Base-by-base conservation (phyloP, 164 flowering plant species). In the Taxillus chinensis region DNA sequence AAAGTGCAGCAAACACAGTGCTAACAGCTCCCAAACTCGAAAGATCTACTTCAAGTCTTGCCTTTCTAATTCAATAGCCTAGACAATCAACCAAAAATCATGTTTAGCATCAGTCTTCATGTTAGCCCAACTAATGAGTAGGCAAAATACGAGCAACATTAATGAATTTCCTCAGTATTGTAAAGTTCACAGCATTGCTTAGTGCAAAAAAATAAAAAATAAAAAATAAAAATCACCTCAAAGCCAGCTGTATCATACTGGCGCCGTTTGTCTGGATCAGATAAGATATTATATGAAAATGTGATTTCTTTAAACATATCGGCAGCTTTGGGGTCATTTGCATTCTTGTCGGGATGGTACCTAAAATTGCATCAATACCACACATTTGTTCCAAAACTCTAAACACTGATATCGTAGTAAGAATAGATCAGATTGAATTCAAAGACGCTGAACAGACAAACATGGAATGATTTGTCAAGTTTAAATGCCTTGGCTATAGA, bases 281-380 rank as follows among this genome's bases (percentile, higher is more conserved):
- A 90, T 78, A 90, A 69, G 62, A 90, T 84, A 67, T 80, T 84
- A 66, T 87, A 91, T 5, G 96, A 90, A 75, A 87, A 90, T 7
- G 99, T 87, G 61, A 78, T 91, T 72, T 89, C 99, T 67, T 89
- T 86, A 68, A 91, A 95, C 81, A 83, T 80, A 62, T 95, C 97
- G 62, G 96, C 86, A 53, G 97, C 99, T 70, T 80, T 71, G 61
- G 92, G 91, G 70, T 93, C 92, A 80, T 90, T 91, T 73, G 89
- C 95, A 79, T 90, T 95, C 74, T 95, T 95, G 74, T 95, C 97
- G n/a, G 99, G 99, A 79, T 90, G 96, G 68, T 95, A 95, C 86
- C 97, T 95, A 74, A 65, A 71, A 63, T 49, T 5, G 39, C 9
- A 55, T 27, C 27, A 27, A 27, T 27, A 27, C 27, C 27, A 27